Evolutionary conservation across 164 flowering plant species (phyloP).

Genomic region (Saururus chinensis): DNA sequence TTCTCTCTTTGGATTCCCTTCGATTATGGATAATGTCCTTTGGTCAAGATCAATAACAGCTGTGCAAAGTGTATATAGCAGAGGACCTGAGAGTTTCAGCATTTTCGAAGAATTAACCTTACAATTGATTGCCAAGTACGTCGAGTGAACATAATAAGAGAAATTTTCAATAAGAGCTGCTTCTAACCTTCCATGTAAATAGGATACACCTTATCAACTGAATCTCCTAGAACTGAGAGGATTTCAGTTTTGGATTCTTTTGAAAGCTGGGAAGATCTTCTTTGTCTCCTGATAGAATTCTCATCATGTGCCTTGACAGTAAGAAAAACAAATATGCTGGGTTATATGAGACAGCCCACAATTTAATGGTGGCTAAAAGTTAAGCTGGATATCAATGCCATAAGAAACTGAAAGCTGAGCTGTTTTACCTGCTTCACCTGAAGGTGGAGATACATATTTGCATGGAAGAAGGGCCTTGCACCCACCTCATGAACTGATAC

Average conservation of each 20-base stretch:
- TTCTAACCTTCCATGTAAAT: conserved; percentile 68
- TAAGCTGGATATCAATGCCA: no score
- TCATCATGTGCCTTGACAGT: conserved; percentile 47
- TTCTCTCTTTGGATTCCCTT: conserved; percentile 58
- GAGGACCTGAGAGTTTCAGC: conserved; percentile 49
- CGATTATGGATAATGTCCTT: conserved; percentile 45
- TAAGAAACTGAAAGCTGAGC: no score
- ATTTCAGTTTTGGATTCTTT: conserved; percentile 49
- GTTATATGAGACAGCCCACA: neutral
- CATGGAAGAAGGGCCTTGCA: conserved; percentile 65
- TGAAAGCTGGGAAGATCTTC: conserved; percentile 42
- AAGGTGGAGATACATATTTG: conserved; percentile 82
- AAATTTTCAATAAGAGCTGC: neutral
- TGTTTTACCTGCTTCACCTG: conserved; percentile 45
- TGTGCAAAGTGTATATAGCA: conserved; percentile 59
- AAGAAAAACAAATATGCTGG: no score
- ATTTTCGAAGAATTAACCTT: neutral
- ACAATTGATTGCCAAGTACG: neutral
- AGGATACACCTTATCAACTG: conserved; percentile 35
- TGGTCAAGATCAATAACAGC: conserved; percentile 51
- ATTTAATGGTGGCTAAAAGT: no score
- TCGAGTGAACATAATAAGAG: neutral
- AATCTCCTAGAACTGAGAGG: conserved; percentile 58
- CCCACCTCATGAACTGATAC: conserved; percentile 46
- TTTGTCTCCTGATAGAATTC: conserved; percentile 58